These are phyloP conservation scores for Filobasidium wieringae DNA, from an alignment of 768 basidiomycete genomes.

Conservation along the genomic window DNA sequence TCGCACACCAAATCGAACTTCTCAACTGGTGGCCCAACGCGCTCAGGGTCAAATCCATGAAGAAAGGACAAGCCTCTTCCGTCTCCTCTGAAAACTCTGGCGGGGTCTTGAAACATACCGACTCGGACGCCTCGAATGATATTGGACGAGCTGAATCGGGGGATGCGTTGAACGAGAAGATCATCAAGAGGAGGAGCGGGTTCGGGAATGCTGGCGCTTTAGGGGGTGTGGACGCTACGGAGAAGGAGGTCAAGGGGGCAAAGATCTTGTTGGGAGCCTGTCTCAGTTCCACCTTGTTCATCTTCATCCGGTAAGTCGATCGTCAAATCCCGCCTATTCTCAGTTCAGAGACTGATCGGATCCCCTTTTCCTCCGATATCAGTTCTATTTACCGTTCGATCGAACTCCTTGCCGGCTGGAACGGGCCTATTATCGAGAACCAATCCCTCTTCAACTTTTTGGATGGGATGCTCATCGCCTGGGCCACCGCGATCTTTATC, in stretches of 20 bases:
- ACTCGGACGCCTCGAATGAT: background rate
- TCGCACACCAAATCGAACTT: constrained; percentile 16
- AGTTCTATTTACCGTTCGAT: constrained; percentile 46
- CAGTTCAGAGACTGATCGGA: background rate
- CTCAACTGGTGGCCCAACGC: constrained; percentile 12
- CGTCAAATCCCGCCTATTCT: background rate
- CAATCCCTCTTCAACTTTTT: constrained; percentile 35
- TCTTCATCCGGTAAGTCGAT: constrained; percentile 44
- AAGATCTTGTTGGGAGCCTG: constrained; percentile 26
- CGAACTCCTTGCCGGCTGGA: constrained; percentile 46
- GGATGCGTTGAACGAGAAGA: too few species aligned
- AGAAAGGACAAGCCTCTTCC: background rate
- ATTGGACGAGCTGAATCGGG: too few species aligned
- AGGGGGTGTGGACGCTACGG: background rate
- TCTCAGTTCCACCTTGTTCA: constrained; percentile 35
- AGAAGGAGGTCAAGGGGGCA: constrained; percentile 8
- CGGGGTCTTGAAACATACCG: background rate
- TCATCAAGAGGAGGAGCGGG: background rate
- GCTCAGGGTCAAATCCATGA: background rate
- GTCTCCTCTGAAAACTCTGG: background rate
- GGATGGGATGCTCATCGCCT: constrained; percentile 29
- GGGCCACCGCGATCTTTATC: constrained; percentile 1
- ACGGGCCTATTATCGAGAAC: constrained; percentile 45
- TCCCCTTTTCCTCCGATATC: background rate
- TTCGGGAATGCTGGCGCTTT: background rate